Conservation (phyloP, 2,329 filamentous ascomycete species). For the Sphaerulina musiva region DNA sequence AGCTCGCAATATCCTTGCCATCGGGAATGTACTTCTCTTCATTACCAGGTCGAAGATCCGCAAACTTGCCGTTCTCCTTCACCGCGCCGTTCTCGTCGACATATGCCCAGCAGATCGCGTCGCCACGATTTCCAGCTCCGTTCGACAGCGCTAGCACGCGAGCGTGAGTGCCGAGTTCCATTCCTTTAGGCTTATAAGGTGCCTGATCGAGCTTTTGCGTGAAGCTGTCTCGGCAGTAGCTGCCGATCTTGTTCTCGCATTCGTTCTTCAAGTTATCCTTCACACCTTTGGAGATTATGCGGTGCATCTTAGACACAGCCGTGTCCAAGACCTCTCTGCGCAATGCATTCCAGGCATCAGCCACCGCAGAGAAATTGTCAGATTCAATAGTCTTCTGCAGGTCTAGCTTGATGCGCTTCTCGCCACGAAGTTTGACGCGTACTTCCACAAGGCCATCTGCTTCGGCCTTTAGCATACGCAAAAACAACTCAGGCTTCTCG, state of each 20-base stretch:
- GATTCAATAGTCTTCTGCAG: constrained; percentile 82
- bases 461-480: constrained; percentile 97
- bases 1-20: constrained; percentile 58
- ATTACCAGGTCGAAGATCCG: constrained; percentile 63
- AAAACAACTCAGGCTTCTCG: constrained; percentile 76
- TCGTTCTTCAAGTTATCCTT: constrained; percentile 91
- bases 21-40: constrained; percentile 61
- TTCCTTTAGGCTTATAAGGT: constrained; percentile 89
- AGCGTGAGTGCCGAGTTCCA: constrained; percentile 80
- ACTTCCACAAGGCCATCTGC: constrained; percentile 89
- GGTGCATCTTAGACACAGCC: constrained; percentile 74
- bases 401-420: constrained; percentile 66
- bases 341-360: constrained; percentile 89
- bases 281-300: constrained; percentile 79
- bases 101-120: constrained; percentile 84
- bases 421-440: constrained; percentile 67
- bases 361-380: constrained; percentile 90
- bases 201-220: constrained; percentile 88
- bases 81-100: constrained; percentile 89
- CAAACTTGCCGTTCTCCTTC: constrained; percentile 80
- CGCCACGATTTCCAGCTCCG: constrained; percentile 70
- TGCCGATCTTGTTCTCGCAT: constrained; percentile 88
- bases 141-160: constrained; percentile 83
- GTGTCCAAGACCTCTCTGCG: constrained; percentile 77
- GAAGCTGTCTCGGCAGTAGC: constrained; percentile 80